Base-by-base conservation (phyloP, 306 rosid species). In the Dryas alaskensis region DNA sequence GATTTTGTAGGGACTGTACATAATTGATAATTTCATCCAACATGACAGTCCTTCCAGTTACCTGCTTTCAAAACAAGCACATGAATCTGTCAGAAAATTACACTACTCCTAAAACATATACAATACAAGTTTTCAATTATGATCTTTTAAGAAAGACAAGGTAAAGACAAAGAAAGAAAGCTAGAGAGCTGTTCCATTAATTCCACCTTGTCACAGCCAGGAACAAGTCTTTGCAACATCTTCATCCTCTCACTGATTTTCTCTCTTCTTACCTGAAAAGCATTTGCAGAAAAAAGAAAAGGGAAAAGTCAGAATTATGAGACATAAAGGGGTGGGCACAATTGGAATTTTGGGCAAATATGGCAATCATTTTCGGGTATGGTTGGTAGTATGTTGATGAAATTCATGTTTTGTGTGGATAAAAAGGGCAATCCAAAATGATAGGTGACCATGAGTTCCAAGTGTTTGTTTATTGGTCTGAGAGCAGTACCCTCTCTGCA, bases 21-120 rank as follows among this genome's bases (percentile, higher is more conserved):
- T 94, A 94, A 83, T 94, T 94, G 90, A 94, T 94, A 78, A 94
- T 92, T 79, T 94, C 96, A 55, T 94, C 99, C 92, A 94, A 86
- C 95, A 94, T 85, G 72, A 90, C 89, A 85, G 99, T 98, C 89
- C 92, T 94, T 43, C 97, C 99, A 45, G 95, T 87, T 58, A 92
- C 92, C 99, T 94, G 73, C 74, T 59, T 16, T 71, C 0, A 47
- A 80, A 77, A 72, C 76, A 79, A 82, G 80, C 91, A 86, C 80
- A 83, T 65, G 86, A 76, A 51, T 61, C 44, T 81, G 78, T 90
- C 81, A 83, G 76, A 25, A 79, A 65, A 55, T 54, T 45, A 43
- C 1, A 66, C 46, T 55, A 37, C 19, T 9, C 11, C 22, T 42
- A 59, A 19, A 12, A 31, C 44, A 47, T 13, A 10, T 55, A 45